Percentiles rank a stretch among this genome's conserved stretches.
Evolutionary conservation across 148 eudicot genomes (phyloP).

Genomic region (Vaccinium vitisidaea): DNA sequence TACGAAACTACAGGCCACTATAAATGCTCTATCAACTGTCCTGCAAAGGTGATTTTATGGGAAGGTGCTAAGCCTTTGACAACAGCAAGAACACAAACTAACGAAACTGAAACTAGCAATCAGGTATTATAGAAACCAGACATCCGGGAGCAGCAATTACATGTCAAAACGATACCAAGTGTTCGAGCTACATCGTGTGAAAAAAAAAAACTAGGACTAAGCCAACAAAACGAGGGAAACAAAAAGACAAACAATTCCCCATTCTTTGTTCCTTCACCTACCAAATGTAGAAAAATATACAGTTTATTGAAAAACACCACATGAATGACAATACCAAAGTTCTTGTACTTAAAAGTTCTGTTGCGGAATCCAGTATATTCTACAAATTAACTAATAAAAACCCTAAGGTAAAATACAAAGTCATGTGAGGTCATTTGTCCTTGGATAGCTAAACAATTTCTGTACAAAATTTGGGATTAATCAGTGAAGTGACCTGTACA

Average conservation of each 20-base stretch:
- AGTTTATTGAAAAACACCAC: neutral
- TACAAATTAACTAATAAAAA: neutral
- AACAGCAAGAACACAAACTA: too few species aligned
- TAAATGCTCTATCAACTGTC: neutral
- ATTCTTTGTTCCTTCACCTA: neutral
- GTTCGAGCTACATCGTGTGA: neutral
- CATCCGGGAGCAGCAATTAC: neutral
- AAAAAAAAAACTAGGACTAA: neutral
- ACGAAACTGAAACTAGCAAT: too few species aligned
- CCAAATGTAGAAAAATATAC: neutral
- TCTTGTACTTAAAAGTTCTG: neutral
- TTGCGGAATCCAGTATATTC: neutral
- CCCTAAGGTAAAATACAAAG: neutral
- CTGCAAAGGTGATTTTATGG: neutral
- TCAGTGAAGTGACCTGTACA: slow-evolving; percentile 13
- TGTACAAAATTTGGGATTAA: neutral
- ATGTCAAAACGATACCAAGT: neutral
- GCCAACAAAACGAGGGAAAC: neutral
- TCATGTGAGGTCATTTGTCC: neutral
- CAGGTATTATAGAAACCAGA: neutral
- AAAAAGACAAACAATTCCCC: too few species aligned
- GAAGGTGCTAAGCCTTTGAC: too few species aligned
- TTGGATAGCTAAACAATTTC: slow-evolving; percentile 4
- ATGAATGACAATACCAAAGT: neutral
- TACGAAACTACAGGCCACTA: neutral